Evolutionary conservation across 768 basidiomycete genomes (phyloP), one percentile per base, ranked within the genome.

Genomic region (Astraeus odoratus): DNA sequence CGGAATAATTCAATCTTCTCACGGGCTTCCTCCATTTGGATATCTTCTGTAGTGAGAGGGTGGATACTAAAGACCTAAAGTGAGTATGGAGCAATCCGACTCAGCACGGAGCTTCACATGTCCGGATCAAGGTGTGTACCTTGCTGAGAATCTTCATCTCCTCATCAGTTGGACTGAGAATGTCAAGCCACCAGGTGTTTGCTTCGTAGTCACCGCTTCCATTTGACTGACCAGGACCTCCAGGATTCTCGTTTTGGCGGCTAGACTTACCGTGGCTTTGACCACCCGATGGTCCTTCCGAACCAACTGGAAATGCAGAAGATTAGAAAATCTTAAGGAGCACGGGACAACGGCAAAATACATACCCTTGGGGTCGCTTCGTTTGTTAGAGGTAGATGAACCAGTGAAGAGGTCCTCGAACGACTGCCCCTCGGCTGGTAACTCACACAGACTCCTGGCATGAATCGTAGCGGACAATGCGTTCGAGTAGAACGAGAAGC

Each of bases 1-100:
- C 94, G 78, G 77, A 98, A 99, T 16, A 99, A 79, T 64, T 99
- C 96, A 56, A 99, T 99, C 74, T 99, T 99, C 71, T 99, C 96
- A 58, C 96, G 91, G 31, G 94, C 88, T 71, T 99, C 96, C 66
- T 99, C 96, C 86, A 98, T 96, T 58, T 89, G 83, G 60, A 99
- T 98, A 72, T 99, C 96, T 72, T 99, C 96, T 16, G 95, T 95
- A 4, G 96, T 99, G 52, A 99, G 75, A 3, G 96, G 96, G 68
- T 99, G 96, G 57, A 99, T 96, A 16, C 77, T 78, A 66, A 98
- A 99, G 8, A 95, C 93, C 94, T 96, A 50, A 26, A 18, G 19
- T 15, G 8, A 19, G 5, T 10, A 3, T 16, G 15, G 1, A 25
- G 29, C 12, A 41, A 29, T 18, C 8, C 15, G 7, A 7, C 25